These are phyloP conservation scores for Hondaea fermentalgiana DNA, from an alignment of 108 stramenopile species.

Conservation along the genomic window DNA sequence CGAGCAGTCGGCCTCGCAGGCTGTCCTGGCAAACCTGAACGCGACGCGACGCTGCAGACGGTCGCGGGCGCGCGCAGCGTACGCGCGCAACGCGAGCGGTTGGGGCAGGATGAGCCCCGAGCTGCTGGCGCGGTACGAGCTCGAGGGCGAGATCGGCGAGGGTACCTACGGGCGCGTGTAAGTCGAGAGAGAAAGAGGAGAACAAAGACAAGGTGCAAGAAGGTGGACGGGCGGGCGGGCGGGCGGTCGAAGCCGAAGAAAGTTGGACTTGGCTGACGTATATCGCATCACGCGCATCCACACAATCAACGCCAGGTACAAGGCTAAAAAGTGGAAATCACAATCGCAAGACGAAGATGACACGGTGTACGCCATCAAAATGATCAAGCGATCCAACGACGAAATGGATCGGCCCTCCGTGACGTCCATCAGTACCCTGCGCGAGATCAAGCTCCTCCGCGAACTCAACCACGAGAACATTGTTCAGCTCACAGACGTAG, in stretches of 20 bases:
- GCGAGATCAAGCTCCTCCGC: conserved; percentile 67
- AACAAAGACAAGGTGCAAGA: not conserved
- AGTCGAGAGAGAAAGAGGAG: not conserved
- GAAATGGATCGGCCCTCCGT: conserved; percentile 79
- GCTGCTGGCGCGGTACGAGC: not conserved
- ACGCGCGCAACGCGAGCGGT: no score
- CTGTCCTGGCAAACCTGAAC: no score
- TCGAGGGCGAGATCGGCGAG: not conserved
- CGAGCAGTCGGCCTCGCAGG: no score
- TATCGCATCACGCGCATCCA: not conserved
- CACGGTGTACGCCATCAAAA: conserved; percentile 68
- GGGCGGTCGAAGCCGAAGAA: not conserved
- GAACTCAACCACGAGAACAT: conserved; percentile 75
- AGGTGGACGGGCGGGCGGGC: not conserved
- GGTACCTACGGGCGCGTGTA: not conserved
- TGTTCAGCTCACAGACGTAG: conserved; percentile 45
- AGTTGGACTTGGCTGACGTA: not conserved
- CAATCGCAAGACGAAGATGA: conserved; percentile 48
- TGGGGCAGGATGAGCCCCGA: not conserved
- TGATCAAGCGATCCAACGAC: conserved; percentile 69
- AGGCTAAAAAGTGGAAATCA: not conserved
- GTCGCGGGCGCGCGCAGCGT: no score
- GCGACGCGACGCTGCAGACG: no score
- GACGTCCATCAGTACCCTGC: conserved; percentile 64
- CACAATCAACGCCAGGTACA: not conserved